Conservation (phyloP, 1,139 yeast genomes). For the Hemisphaericaspora xylanilytica region DNA sequence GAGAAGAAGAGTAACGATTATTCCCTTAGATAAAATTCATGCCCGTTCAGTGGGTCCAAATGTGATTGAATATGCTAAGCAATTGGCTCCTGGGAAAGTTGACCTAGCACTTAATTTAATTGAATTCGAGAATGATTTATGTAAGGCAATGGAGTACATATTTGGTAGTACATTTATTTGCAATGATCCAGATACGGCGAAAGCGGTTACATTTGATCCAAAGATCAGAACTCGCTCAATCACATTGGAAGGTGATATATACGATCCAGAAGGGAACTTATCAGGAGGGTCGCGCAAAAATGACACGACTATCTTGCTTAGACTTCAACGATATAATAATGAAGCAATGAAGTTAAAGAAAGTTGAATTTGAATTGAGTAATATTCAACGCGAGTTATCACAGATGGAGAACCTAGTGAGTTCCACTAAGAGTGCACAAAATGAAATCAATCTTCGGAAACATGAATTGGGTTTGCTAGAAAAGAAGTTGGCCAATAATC, state of each 20-base stretch:
- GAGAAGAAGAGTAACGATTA: conserved; percentile 81
- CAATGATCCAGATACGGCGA: conserved; percentile 83
- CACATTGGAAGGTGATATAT: conserved; percentile 89
- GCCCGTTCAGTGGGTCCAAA: conserved; percentile 49
- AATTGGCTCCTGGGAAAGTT: conserved; percentile 75
- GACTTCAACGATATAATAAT: conserved; percentile 68
- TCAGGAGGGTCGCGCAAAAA: conserved; percentile 89
- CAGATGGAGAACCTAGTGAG: conserved; percentile 48
- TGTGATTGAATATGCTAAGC: conserved; percentile 58
- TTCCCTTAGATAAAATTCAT: conserved; percentile 84
- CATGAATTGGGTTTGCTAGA: conserved; percentile 68
- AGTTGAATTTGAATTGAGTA: conserved; percentile 39
- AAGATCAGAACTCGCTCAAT: conserved; percentile 80
- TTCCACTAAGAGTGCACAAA: conserved; percentile 58
- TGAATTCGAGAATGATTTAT: conserved; percentile 67
- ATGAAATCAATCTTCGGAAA: conserved; percentile 59
- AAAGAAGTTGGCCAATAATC: conserved; percentile 58
- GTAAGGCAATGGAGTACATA: conserved; percentile 85
- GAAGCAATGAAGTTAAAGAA: conserved; percentile 39
- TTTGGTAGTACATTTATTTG: conserved; percentile 89
- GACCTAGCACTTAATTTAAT: conserved; percentile 82
- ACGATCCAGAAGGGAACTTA: conserved; percentile 93
- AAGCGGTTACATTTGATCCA: conserved; percentile 82
- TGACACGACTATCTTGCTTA: conserved; percentile 57
- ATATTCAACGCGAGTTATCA: conserved; percentile 40